Conservation (phyloP, 139 green algal genomes). For the Picochlorum sp. region DNA sequence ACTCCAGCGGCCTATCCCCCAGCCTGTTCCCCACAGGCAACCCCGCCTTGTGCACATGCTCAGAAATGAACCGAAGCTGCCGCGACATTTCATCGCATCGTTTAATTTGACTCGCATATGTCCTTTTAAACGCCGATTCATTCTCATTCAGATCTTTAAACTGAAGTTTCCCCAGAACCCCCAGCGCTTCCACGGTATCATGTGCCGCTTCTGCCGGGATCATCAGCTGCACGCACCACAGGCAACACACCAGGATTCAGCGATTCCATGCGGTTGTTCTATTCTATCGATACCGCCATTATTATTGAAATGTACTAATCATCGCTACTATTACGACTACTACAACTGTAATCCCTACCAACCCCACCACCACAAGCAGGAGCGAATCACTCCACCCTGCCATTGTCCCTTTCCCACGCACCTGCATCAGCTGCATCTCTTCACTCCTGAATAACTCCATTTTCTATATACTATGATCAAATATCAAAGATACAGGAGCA, state of each 20-base stretch:
- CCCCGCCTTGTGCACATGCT: slow-evolving; percentile 72
- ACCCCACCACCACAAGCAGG: no score
- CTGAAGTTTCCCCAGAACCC: slow-evolving; percentile 77
- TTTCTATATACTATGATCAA: neutral
- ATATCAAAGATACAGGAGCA: no score
- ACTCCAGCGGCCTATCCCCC: slow-evolving; percentile 1
- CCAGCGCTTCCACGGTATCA: slow-evolving; percentile 76
- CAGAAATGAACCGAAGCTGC: slow-evolving; percentile 86
- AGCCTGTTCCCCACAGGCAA: slow-evolving; percentile 25
- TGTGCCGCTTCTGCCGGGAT: slow-evolving; percentile 90
- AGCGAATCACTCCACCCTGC: no score
- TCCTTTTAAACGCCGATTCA: slow-evolving; percentile 84
- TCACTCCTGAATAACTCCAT: slow-evolving; percentile 55
- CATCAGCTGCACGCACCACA: slow-evolving; percentile 74
- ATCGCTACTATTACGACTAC: neutral
- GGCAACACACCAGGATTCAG: neutral
- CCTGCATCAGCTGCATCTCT: slow-evolving; percentile 95
- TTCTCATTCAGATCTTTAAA: slow-evolving; percentile 91
- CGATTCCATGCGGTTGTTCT: neutral
- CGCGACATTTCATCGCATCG: slow-evolving; percentile 93
- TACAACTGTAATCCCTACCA: no score
- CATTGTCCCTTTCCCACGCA: slow-evolving; percentile 6
- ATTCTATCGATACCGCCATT: neutral
- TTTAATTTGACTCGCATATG: slow-evolving; percentile 92
- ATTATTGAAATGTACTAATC: neutral